phyloP scores from a whole-genome alignment of 257 asterid species.

The Capsicum baccatum region DNA sequence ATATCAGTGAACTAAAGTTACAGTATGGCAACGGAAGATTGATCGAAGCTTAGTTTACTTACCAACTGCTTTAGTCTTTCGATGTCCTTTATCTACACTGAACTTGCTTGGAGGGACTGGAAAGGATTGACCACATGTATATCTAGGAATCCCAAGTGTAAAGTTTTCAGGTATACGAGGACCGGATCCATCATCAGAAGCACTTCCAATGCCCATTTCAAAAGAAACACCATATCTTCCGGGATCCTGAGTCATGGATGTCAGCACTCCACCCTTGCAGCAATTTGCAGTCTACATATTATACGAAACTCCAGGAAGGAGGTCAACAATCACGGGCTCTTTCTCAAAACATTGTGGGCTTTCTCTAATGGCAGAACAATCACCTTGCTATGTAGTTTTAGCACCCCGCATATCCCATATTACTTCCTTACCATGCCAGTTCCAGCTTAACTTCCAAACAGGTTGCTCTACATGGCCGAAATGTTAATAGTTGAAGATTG shows the following conservation, averaged over 20 bases:
- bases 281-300: no score
- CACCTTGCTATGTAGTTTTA: constrained; percentile 74
- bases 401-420: constrained; percentile 76
- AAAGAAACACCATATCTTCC: constrained; percentile 46
- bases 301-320: no score
- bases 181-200: not conserved
- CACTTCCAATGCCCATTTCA: constrained; percentile 56
- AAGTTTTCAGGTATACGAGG: constrained; percentile 51
- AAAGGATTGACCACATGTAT: constrained; percentile 65
- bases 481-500: constrained; percentile 67
- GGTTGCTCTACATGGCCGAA: constrained; percentile 77
- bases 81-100: no score
- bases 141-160: constrained; percentile 68
- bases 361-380: constrained; percentile 60
- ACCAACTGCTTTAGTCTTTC: no score
- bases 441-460: constrained; percentile 78
- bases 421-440: constrained; percentile 63
- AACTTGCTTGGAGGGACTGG: constrained; percentile 65
- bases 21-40: no score
- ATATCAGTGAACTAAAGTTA: no score
- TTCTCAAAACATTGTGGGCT: constrained; percentile 76
- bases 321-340: constrained; percentile 67
- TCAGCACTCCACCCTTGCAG: no score
- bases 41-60: no score
- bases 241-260: no score